Base-by-base conservation (phyloP, 2,329 filamentous ascomycete species). In the Cytospora piceicola region DNA sequence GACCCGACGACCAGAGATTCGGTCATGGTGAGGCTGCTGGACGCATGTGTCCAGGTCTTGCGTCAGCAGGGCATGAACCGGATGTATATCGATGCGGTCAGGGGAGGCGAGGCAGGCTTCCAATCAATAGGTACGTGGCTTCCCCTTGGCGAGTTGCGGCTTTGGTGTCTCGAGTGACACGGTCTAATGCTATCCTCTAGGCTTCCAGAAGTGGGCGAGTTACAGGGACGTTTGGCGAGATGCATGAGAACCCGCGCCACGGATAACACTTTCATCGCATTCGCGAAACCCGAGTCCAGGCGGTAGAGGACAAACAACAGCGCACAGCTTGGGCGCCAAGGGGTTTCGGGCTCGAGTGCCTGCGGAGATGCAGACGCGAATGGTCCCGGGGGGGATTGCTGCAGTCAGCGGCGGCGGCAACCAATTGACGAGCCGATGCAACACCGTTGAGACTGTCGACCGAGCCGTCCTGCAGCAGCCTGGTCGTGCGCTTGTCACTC, bases 141-240 rank as follows among this genome's bases (percentile, higher is more conserved):
- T 46, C 20, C 7, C 14, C 42, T n/a, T 46, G 17, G 42, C 7
- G 11, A 54, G 22, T 51, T 29, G n/a, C 12, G 17, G 15, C 39
- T 22, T n/a, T 54, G 12, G 30, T 27, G n/a, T 17, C 3, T 58
- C 20, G 5, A 22, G 39, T 49, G 22, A 22, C 17, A 46, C 29
- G 32, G 64, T 62, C 66, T 64, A 68, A 64, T 57, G 27, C 34
- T 51, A 52, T 24, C 32, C 8, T 9, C 55, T 20, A 88, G 85
- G 85, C 15, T 88, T 87, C 69, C 78, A 78, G 66, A 83, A 83
- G 73, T 88, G 85, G 85, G 83, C 85, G 56, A 77, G 76, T 69
- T 88, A 88, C 71, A 79, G 75, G 73, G 84, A 87, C 63, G 75
- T 84, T 22, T 88, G 84, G 84, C 80, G 79, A 65, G 75, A 80